phyloP scores from a whole-genome alignment of 768 basidiomycete genomes.

The Crucibulum laeve region DNA sequence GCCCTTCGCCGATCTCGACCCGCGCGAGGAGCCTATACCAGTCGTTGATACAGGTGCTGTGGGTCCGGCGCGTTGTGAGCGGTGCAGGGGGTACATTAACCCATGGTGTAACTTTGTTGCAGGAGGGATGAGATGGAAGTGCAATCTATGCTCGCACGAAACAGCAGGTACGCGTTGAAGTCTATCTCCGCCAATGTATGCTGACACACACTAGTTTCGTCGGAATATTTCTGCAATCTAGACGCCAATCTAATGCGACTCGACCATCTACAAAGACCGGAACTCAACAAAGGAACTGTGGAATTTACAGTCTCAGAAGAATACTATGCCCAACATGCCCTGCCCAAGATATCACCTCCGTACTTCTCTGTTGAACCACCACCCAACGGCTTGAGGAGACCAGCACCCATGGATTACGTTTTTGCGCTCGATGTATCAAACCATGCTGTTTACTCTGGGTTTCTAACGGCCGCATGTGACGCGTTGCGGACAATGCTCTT shows the following conservation, averaged over 20 bases:
- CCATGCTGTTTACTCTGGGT: constrained; percentile 63
- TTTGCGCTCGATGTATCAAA: constrained; percentile 85
- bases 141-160: constrained; percentile 83
- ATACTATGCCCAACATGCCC: constrained; percentile 82
- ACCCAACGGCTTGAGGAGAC: constrained; percentile 41
- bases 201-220: constrained; percentile 45
- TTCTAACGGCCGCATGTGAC: constrained; percentile 62
- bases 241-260: constrained; percentile 73
- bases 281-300: constrained; percentile 86
- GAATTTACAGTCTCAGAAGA: constrained; percentile 81
- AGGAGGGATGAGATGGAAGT: constrained; percentile 84
- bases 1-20: constrained; percentile 82
- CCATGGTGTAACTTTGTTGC: constrained; percentile 87
- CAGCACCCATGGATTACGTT: constrained; percentile 69
- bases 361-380: constrained; percentile 50
- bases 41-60: constrained; percentile 63
- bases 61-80: constrained; percentile 81
- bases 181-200: constrained; percentile 4
- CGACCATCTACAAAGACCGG: constrained; percentile 79
- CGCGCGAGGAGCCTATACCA: constrained; percentile 76
- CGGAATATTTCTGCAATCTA: constrained; percentile 82
- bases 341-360: constrained; percentile 45
- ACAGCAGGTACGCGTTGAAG: constrained; percentile 65
- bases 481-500: constrained; percentile 62
- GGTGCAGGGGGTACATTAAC: constrained; percentile 89